A percentile compares a stretch with the other conserved stretches of the same genome.
Evolutionary conservation across 106 monocot species (phyloP).

Genomic region (Ottelia alismoides): DNA sequence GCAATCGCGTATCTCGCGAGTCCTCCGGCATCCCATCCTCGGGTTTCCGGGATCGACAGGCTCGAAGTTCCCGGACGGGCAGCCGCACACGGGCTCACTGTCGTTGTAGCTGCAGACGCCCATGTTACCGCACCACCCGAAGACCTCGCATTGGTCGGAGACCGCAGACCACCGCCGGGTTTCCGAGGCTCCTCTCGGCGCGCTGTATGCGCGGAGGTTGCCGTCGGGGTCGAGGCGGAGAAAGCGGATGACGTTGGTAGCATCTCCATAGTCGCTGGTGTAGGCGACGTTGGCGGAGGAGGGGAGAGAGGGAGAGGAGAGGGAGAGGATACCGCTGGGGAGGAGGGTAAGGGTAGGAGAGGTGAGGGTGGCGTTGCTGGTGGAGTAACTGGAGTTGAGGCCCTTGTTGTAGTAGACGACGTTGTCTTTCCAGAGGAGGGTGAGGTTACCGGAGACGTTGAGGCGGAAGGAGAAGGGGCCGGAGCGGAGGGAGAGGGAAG

Average conservation of each 20-base stretch:
- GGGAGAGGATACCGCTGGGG: conserved; percentile 35
- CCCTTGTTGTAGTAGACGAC: conserved; percentile 57
- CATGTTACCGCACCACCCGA: conserved; percentile 76
- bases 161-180: conserved; percentile 52
- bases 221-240: conserved; percentile 65
- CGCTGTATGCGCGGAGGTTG: conserved; percentile 67
- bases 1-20: conserved; percentile 33
- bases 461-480: conserved; percentile 57
- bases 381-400: conserved; percentile 35
- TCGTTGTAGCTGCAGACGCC: conserved; percentile 74
- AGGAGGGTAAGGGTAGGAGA: conserved; percentile 39
- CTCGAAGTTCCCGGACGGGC: conserved; percentile 68
- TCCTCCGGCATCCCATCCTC: conserved; percentile 38
- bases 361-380: conserved; percentile 12
- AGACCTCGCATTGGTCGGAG: conserved; percentile 76
- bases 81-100: conserved; percentile 44
- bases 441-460: conserved; percentile 35
- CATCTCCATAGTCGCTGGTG: conserved; percentile 76
- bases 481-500: conserved; percentile 21
- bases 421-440: conserved; percentile 35
- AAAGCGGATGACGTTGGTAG: conserved; percentile 29
- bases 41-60: conserved; percentile 20
- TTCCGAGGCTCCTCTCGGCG: neutral
- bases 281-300: conserved; percentile 41
- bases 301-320: conserved; percentile 22